These are phyloP conservation scores for Aspergillus fumigatiaffinis DNA, from an alignment of 2,329 filamentous ascomycete species.

Conservation along the genomic window DNA sequence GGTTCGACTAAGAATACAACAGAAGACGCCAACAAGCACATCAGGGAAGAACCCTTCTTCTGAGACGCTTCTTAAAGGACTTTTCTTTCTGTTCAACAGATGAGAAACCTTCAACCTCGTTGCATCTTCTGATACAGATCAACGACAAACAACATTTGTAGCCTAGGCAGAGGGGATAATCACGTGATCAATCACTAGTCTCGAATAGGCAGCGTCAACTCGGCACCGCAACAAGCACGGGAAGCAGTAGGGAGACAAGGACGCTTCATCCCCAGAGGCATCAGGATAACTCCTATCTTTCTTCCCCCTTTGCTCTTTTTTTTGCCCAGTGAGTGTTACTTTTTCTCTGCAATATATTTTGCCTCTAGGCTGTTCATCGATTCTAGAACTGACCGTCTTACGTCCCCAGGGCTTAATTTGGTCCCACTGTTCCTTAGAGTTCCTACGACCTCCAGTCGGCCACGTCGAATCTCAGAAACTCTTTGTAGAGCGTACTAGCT, in stretches of 20 bases:
- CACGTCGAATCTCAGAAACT: slow-evolving; percentile 20
- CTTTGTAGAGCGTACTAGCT: slow-evolving; percentile 20
- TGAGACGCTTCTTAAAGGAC: not conserved
- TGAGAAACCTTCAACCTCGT: not conserved
- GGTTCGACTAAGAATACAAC: not conserved
- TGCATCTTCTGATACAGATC: not conserved
- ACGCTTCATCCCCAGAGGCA: slow-evolving; percentile 4
- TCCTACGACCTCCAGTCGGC: slow-evolving; percentile 16
- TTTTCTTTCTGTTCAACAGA: not conserved
- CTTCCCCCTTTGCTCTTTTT: slow-evolving; percentile 9
- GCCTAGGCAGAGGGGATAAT: not conserved
- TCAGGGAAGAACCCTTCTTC: not conserved
- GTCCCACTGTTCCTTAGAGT: slow-evolving; percentile 8
- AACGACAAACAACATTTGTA: not conserved
- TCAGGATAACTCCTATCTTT: slow-evolving; percentile 23
- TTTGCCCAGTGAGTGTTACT: not conserved
- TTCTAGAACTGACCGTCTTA: slow-evolving; percentile 9
- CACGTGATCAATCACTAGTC: slow-evolving; percentile 20
- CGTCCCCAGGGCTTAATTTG: slow-evolving; percentile 11
- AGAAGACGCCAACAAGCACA: not conserved
- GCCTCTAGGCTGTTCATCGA: not conserved
- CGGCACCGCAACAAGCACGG: slow-evolving; percentile 17
- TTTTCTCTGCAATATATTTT: not conserved
- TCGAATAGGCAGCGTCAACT: slow-evolving; percentile 13
- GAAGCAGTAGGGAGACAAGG: slow-evolving; percentile 11